Evolutionary conservation across 768 basidiomycete genomes (phyloP), one percentile per base, ranked within the genome.

Genomic region (Psilocybe sp.): DNA sequence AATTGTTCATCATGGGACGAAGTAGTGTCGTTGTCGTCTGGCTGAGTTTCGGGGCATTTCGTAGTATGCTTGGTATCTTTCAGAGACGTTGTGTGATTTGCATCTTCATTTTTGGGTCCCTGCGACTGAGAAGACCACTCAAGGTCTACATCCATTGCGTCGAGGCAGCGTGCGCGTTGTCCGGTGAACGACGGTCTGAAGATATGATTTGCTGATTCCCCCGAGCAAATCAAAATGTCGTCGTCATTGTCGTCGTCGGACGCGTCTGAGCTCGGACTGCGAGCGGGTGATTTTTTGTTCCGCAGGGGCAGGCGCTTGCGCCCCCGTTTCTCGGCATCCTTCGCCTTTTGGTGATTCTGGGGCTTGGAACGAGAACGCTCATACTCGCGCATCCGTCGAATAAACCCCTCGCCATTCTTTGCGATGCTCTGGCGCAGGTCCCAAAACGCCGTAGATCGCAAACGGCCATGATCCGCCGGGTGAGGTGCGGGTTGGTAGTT

Each of bases 321-420:
- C 14, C 72, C 72, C 52, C 75, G 70, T 59, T 66, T 71, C 49
- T 72, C 70, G 19, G 66, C 51, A 16, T 71, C 70, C 44, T 71
- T 73, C 47, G 69, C 64, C 38, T 71, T 72, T 33, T 64, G 64
- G 49, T 69, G 65, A 12, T 66, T 61, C 44, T 63, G 68, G 32
- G 69, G 68, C 50, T 68, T 67, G 34, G 76, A 76, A 48, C 80
- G 72, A 19, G 73, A 71, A 43, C 72, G 66, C 63, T 89, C 87
- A 60, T 82, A 85, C 55, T 87, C 81, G 48, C 83, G 83, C 87
- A 89, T 89, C 45, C 83, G 81, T 49, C 73, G 77, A 11, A 89
- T 76, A 42, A 89, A 74, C 6, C 82, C 80, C 56, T 89, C 85
- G 15, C 83, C 85, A 54, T 72, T 81, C 56, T 86, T 79, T 23